A percentile compares a stretch with the other conserved stretches of the same genome.
Evolutionary conservation across 768 basidiomycete genomes (phyloP).

Genomic region (Lepiota venenata): DNA sequence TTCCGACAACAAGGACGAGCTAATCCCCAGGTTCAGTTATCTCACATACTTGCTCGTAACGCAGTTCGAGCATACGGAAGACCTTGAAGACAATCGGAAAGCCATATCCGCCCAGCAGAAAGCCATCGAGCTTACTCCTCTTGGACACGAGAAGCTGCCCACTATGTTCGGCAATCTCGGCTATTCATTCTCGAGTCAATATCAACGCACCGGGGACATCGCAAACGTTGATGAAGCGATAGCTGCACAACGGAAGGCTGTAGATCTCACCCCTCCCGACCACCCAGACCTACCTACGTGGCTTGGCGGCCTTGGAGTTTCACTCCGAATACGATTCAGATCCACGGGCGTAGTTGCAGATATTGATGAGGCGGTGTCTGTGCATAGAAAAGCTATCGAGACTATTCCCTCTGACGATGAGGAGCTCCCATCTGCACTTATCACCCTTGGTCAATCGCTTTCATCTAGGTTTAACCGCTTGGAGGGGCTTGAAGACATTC

Average conservation of each 20-base stretch:
- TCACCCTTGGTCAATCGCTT: slow-evolving; percentile 1
- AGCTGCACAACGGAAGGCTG: neutral
- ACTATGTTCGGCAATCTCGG: slow-evolving; percentile 4
- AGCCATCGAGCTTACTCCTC: neutral
- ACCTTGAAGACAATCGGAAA: neutral
- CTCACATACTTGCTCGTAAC: slow-evolving; percentile 11
- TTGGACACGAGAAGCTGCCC: neutral
- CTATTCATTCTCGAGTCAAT: neutral
- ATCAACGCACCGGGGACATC: slow-evolving; percentile 14
- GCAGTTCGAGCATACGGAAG: neutral
- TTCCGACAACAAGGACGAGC: neutral
- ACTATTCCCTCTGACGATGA: neutral
- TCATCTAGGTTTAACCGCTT: neutral
- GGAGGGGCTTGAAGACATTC: neutral
- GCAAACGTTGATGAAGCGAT: neutral
- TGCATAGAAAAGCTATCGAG: slow-evolving; percentile 1
- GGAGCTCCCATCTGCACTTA: neutral
- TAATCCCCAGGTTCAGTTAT: neutral
- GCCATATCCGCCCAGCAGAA: neutral
- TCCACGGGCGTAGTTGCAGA: neutral
- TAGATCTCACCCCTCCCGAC: neutral
- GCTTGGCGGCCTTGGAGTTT: slow-evolving; percentile 8
- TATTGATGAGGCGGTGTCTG: neutral
- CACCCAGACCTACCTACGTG: slow-evolving; percentile 4
- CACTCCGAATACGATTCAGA: slow-evolving; percentile 1